Evolutionary conservation across 371 early-diverging fungal genomes (phyloP), one percentile per base, ranked within the genome.

Genomic region (Entomophthora muscae): DNA sequence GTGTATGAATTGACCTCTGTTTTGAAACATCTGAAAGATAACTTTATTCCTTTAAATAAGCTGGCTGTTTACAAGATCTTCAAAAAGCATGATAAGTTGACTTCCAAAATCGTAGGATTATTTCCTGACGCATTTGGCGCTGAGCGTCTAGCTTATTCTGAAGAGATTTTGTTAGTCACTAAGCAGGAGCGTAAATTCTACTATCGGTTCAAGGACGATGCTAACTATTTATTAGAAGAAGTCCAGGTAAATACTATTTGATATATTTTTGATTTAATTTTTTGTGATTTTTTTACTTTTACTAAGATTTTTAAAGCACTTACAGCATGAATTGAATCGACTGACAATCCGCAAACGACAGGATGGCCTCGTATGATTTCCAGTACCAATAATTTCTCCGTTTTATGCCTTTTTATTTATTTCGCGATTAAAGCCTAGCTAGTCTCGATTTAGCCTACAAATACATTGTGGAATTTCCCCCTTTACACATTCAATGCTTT

Each of bases 31-130:
- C 30, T 58, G 33, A 29, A 32, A 22, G 23, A 54, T 22, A 63
- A 60, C 31, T 68, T 27, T 22, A 29, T 56, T 12, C 51, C 57
- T 27, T 51, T 66, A 29, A 63, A 56, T 42, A 68, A 65, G 28
- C 31, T 65, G 28, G 65, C 65, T 3, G 53, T 65, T 33, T 59
- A 65, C 29, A 65, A 65, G 29, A 42, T 65, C 0, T 65, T 32
- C 32, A 65, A 65, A 52, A 65, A 64, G 42, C 65, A 65, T 32
- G 65, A 58, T 7, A 65, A 65, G 23, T 29, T 59, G 29, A 51
- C 24, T 24, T 29, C 42, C 17, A 42, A 31, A 23, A 3, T 31
- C 26, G 28, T 52, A 52, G 52, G 32, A 12, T 33, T 61, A 3
- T 22, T 22, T 13, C 61, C 61, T n/a, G 23, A 28, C 7, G 61